Percentiles rank a stretch among this genome's conserved stretches.
Conservation (phyloP, 2,329 filamentous ascomycete genomes). For the Talaromyces verruculosus region DNA sequence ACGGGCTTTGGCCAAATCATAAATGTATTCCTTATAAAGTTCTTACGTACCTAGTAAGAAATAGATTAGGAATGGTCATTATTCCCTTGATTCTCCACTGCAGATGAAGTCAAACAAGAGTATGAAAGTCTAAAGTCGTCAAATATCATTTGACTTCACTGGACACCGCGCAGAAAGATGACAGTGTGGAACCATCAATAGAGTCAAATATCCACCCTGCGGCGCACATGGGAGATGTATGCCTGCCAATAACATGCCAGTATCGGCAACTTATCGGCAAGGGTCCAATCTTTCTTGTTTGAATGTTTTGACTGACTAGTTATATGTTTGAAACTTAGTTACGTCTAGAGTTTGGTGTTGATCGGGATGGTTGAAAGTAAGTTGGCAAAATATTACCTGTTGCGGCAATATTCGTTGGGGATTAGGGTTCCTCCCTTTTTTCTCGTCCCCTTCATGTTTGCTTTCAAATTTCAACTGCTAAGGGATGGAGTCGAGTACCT, state of each 20-base stretch:
- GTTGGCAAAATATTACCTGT: neutral
- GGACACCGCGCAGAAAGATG: neutral
- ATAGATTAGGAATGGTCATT: neutral
- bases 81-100: neutral
- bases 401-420: neutral
- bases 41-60: neutral
- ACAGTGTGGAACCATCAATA: neutral
- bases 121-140: neutral
- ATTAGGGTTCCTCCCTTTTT: neutral
- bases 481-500: neutral
- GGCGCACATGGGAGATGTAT: neutral
- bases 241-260: neutral
- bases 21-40: neutral
- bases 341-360: neutral
- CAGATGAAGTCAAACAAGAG: neutral
- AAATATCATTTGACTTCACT: neutral
- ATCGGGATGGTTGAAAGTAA: neutral
- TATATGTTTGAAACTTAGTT: neutral
- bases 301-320: neutral
- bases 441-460: neutral
- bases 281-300: neutral
- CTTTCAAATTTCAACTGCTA: neutral
- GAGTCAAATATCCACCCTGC: neutral
- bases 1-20: neutral
- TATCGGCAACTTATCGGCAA: neutral